Evolutionary conservation across 2,329 filamentous ascomycete species (phyloP).

Genomic region (Penicillium sp.): DNA sequence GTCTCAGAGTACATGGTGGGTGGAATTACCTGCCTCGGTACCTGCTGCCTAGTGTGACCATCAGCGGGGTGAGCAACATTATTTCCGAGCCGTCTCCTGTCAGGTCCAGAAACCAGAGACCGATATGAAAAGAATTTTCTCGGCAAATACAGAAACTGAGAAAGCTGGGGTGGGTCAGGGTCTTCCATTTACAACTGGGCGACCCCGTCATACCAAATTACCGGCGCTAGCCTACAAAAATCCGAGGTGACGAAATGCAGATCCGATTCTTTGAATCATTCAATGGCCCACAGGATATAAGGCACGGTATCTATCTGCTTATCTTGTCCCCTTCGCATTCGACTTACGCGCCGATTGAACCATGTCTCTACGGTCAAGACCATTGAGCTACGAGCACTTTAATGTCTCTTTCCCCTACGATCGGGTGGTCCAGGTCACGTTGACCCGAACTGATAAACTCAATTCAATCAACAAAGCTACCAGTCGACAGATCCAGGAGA

Average conservation of each 20-base stretch:
- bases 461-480: constrained; percentile 45
- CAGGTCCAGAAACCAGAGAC: not conserved
- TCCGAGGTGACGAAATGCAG: not conserved
- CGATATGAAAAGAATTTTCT: not conserved
- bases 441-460: constrained; percentile 41
- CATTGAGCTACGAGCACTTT: constrained; percentile 18
- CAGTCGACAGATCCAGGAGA: constrained; percentile 43
- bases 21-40: not conserved
- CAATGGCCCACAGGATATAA: not conserved
- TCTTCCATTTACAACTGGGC: not conserved
- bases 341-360: constrained; percentile 11
- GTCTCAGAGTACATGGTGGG: not conserved
- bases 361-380: constrained; percentile 26
- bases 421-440: constrained; percentile 42
- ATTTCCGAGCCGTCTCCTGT: not conserved
- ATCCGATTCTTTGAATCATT: not conserved
- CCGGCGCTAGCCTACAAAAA: not conserved
- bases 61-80: not conserved
- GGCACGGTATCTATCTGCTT: not conserved
- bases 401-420: constrained; percentile 42
- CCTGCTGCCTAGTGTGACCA: not conserved
- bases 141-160: constrained; percentile 6
- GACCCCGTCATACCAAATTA: not conserved
- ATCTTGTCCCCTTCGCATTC: not conserved
- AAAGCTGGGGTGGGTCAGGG: not conserved